Conservation (phyloP, 371 early-diverging fungal species). For the Coemansia sp. region DNA sequence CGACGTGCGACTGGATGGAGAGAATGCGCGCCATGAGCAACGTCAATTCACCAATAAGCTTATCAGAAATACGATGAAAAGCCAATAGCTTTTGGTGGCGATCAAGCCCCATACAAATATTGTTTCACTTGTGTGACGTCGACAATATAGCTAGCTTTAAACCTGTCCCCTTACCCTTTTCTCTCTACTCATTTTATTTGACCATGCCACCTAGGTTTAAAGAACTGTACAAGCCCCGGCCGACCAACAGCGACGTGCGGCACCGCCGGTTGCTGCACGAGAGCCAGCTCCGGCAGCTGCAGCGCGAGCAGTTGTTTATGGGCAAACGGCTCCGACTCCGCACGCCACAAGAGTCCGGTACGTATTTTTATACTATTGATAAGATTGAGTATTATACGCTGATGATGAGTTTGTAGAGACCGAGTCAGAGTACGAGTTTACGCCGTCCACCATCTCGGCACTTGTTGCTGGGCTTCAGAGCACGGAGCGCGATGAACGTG, state of each 20-base stretch:
- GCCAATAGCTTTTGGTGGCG: too few species aligned
- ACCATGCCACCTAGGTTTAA: constrained; percentile 39
- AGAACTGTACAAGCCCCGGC: constrained; percentile 33
- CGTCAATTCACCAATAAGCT: too few species aligned
- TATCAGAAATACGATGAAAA: too few species aligned
- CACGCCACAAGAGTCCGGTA: constrained; percentile 32
- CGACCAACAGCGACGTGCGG: constrained; percentile 21
- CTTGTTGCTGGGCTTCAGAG: constrained; percentile 13
- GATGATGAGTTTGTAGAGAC: constrained; percentile 14
- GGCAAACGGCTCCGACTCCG: constrained; percentile 33
- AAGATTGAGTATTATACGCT: neutral
- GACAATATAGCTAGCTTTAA: too few species aligned
- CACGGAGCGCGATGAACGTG: constrained; percentile 13
- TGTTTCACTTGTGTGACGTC: too few species aligned
- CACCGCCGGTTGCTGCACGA: constrained; percentile 31
- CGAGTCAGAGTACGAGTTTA: constrained; percentile 37
- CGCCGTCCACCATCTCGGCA: constrained; percentile 9
- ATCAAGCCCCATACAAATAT: too few species aligned
- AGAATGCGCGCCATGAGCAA: constrained; percentile 60
- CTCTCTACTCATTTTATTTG: neutral
- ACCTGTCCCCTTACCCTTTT: constrained; percentile 1
- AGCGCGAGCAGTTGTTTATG: constrained; percentile 44
- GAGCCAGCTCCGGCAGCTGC: constrained; percentile 31
- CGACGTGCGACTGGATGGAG: constrained; percentile 89
- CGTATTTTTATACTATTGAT: neutral